phyloP scores from a whole-genome alignment of 2,329 filamentous ascomycete genomes.

The Aaosphaeria pasadenensis region DNA sequence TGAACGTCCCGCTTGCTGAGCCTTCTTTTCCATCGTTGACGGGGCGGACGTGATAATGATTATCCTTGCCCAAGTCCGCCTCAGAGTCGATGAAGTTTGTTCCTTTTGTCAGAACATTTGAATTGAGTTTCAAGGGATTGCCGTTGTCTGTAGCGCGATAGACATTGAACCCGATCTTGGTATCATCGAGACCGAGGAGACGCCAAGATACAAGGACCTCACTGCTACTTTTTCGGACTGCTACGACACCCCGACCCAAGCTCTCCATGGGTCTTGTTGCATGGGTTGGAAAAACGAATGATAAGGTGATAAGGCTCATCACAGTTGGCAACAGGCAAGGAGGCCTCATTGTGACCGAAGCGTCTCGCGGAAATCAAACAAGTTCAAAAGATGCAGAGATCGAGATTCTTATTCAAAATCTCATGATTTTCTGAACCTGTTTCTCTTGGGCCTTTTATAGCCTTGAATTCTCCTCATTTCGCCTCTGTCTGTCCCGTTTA shows the following conservation, averaged over 20 bases:
- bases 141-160: constrained; percentile 4
- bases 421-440: no score
- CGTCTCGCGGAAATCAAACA: no score
- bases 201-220: constrained; percentile 6
- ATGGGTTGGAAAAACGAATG: no score
- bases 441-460: no score
- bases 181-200: constrained; percentile 4
- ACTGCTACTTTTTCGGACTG: constrained; percentile 1
- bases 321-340: no score
- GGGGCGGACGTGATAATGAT: constrained; percentile 3
- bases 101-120: constrained; percentile 1
- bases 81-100: constrained; percentile 7
- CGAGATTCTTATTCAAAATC: no score
- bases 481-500: no score
- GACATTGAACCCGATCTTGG: constrained; percentile 7
- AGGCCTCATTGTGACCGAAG: no score
- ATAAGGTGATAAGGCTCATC: no score
- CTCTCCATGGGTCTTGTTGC: constrained; percentile 5
- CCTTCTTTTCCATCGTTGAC: constrained; percentile 4
- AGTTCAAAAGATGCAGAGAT: no score
- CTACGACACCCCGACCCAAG: constrained; percentile 5
- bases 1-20: constrained; percentile 5
- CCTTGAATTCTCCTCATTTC: no score
- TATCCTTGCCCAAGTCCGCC: not conserved
- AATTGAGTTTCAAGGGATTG: constrained; percentile 2